Percentiles rank a stretch among this genome's conserved stretches.
phyloP scores from a whole-genome alignment of 192 early-diverging fungal species.

The Cetraspora pellucida region DNA sequence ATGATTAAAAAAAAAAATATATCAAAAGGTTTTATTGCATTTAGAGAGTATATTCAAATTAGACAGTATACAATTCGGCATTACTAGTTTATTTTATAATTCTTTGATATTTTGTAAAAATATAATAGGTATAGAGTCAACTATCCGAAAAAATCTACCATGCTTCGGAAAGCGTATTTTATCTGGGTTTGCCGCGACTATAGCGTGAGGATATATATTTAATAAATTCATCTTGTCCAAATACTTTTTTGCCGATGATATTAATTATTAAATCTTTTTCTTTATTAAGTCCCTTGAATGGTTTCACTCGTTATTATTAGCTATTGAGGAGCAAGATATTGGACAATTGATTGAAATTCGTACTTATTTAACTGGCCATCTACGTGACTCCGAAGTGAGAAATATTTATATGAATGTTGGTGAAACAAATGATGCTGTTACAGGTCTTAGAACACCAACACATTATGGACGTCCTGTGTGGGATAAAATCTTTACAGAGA shows the following conservation, averaged over 20 bases:
- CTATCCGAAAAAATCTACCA: constrained; percentile 54
- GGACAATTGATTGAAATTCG: constrained; percentile 66
- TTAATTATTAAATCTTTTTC: too few species aligned
- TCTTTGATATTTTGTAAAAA: too few species aligned
- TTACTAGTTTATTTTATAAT: too few species aligned
- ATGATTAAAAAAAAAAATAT: too few species aligned
- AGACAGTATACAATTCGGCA: too few species aligned
- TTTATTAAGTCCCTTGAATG: constrained; percentile 63
- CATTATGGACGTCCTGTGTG: constrained; percentile 53
- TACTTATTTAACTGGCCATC: constrained; percentile 68
- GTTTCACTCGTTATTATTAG: constrained; percentile 76
- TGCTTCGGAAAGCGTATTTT: constrained; percentile 70
- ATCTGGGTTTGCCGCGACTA: constrained; percentile 80
- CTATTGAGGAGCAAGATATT: constrained; percentile 64
- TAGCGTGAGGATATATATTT: constrained; percentile 23
- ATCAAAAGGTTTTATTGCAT: too few species aligned
- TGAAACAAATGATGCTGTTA: constrained; percentile 48
- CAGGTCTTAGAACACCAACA: constrained; percentile 46
- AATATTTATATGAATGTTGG: constrained; percentile 58
- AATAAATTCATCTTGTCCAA: not conserved
- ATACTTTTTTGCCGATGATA: not conserved
- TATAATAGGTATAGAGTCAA: constrained; percentile 52
- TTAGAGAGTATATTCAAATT: too few species aligned
- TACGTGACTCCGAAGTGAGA: constrained; percentile 63
- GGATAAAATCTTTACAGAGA: constrained; percentile 49